Evolutionary conservation across 805 yeast genomes (phyloP).

Genomic region (Yamadazyma insecticola): DNA sequence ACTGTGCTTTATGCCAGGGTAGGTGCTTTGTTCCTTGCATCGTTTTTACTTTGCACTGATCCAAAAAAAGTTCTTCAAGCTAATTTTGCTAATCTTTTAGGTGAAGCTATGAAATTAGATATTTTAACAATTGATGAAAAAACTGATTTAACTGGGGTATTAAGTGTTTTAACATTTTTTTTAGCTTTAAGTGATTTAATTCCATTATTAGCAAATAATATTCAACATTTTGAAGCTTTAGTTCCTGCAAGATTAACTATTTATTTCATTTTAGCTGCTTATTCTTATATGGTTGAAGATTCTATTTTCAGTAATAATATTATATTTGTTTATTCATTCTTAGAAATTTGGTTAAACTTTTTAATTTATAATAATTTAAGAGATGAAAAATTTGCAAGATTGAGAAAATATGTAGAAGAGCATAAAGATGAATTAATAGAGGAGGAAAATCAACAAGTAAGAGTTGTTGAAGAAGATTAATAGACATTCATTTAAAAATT

Average conservation of each 20-base stretch:
- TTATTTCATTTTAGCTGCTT: conserved; percentile 47
- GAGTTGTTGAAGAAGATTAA: conserved; percentile 22
- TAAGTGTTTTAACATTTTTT: conserved; percentile 42
- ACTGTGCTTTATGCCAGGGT: conserved; percentile 46
- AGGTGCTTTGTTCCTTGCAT: conserved; percentile 36
- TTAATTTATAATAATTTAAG: conserved; percentile 56
- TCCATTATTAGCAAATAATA: conserved; percentile 50
- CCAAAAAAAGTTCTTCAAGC: conserved; percentile 41
- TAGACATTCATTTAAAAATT: not conserved
- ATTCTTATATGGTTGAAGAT: conserved; percentile 43
- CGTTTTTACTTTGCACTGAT: conserved; percentile 46
- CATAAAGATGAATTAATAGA: conserved; percentile 31
- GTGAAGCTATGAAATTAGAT: conserved; percentile 55
- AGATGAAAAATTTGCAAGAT: conserved; percentile 55
- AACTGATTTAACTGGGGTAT: conserved; percentile 46
- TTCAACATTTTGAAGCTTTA: conserved; percentile 51
- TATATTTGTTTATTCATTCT: conserved; percentile 54
- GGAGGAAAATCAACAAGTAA: conserved; percentile 25
- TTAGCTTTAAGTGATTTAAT: conserved; percentile 51
- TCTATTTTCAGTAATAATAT: conserved; percentile 55
- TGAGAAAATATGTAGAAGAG: conserved; percentile 38
- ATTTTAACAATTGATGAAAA: conserved; percentile 22
- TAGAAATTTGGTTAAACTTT: conserved; percentile 69
- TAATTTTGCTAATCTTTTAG: conserved; percentile 47
- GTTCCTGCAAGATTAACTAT: conserved; percentile 54